Base-by-base conservation (phyloP, 495 filamentous ascomycete genomes). In the Xylona heveae region DNA sequence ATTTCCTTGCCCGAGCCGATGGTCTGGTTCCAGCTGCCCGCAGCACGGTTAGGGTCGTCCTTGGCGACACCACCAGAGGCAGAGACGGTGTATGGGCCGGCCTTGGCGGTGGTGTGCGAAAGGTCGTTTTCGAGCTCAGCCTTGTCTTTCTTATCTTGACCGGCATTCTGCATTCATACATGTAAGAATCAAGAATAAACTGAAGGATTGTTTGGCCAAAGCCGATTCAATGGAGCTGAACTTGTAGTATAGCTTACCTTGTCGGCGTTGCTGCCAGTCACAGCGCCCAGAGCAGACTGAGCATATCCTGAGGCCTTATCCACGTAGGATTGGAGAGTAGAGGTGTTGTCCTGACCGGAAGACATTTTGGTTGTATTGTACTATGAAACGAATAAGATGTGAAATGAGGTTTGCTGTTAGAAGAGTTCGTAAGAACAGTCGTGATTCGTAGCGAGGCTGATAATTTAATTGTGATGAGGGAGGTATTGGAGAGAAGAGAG, bases 1-100 rank as follows among this genome's bases (percentile, higher is more conserved):
- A 67, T 58, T 46, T 93, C 81, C 64, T 95, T 95, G 24, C 66
- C 73, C 0, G 78, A 68, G 34, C 85, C 85, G 24, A 83, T 40
- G 24, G 77, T 88, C 55, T 95, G 83, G 57, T 92, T 78, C 68
- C 76, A 84, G 24, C 63, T 59, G 20, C 84, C 85, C 4, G 64
- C 50, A 12, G 58, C 48, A 39, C 84, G 78, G 51, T 83, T 57
- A 5, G 69, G 59, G 49, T 81, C 57, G 53, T 92, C 78, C 42
- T 66, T 58, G 24, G 76, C 68, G 31, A 79, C 57, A 28, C 68
- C 71, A 26, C 79, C 84, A 3, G 72, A 66, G 30, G 69, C 55
- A 16, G 74, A 71, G 38, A 78, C 64, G 12, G 68, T 68, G 36
- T 71, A 47, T 28, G 71, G 68, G 13, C 77, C 81, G 15, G 74